Evolutionary conservation across 805 yeast genomes (phyloP), one percentile per base, ranked within the genome.

Genomic region (Metahyphopichia silvanorum): DNA sequence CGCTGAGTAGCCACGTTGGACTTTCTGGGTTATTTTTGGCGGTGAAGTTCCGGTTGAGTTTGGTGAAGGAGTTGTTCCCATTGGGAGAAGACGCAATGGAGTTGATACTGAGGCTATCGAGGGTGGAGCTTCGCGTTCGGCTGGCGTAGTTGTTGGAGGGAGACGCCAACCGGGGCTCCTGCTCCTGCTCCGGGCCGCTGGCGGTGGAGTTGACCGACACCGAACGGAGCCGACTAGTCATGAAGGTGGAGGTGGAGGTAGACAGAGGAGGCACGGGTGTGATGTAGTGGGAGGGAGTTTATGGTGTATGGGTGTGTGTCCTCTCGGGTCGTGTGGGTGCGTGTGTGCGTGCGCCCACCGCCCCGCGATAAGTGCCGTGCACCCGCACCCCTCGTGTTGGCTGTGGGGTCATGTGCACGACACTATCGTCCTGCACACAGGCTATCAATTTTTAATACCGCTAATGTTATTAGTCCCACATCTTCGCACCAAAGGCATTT

Each of bases 1-100:
- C 87, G 15, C 82, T 76, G 15, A 83, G 58, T 2, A 69, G 57
- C 82, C 84, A 82, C 0, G 88, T 72, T 5, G 67, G 55, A 16
- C 55, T 48, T 26, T 17, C 29, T 14, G 18, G 29, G 8, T 11
- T 20, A 13, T 18, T 27, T 6, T n/a, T 21, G 5, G 25, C n/a
- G n/a, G 15, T 23, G 25, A 9, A 12, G 15, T 13, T 12, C 3
- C 13, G n/a, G 6, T 23, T 23, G 13, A 23, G 13, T 2, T 10
- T 13, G n/a, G n/a, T 23, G 16, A 23, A 23, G 11, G 25, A 23
- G 13, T 23, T 23, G 13, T 23, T 23, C 15, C 15, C n/a, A 15
- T 6, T 23, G 25, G n/a, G n/a, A 23, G 9, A 12, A n/a, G 22
- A 13, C 10, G 30, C 17, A 27, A 27, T 18, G 5, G 30, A 20